Evolutionary conservation across 257 asterid species (phyloP), one percentile per base, ranked within the genome.

Genomic region (Solanum bulbocastanum): DNA sequence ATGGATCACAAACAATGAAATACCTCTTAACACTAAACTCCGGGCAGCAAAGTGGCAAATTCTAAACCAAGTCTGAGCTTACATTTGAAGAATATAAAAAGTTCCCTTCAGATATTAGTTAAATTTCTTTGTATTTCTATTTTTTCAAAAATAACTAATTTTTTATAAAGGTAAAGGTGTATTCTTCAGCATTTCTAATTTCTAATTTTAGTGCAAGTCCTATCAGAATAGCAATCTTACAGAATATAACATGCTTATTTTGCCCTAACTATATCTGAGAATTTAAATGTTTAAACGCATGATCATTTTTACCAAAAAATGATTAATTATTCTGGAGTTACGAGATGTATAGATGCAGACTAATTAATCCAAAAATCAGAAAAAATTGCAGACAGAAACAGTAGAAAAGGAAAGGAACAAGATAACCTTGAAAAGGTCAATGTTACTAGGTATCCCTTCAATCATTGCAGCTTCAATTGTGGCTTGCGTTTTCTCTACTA

Each of bases 401-500:
- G 14, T n/a, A 58, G 73, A 62, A 36, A 14, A 49, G 87, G 52
- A 11, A 84, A 86, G 71, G 82, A 40, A 72, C 46, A 62, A 9
- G 46, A 49, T 65, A 89, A 95, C 99, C 99, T 96, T 96, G 58
- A 97, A 93, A 90, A 97, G 99, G 92, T 96, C 99, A 23, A 97
- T 96, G 84, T 97, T 97, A 87, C 98, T 96, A 9, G 99, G 99
- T 86, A 97, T 97, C 83, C 99, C 99, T 90, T 97, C 98, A 72
- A 96, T 94, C 94, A 92, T 97, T 6, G 99, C 99, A 58, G 98
- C 99, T 76, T 96, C 96, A 40, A 96, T 97, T 16, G 99, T 96
- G 78, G 98, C 99, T 89, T 95, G 99, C 30, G 99, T 96, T 90
- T 93, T 97, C 94, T 97, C 98, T 52, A 91, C 99, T 49, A 93